Conservation (phyloP, 2,329 filamentous ascomycete species). For the Epichloe sibirici region DNA sequence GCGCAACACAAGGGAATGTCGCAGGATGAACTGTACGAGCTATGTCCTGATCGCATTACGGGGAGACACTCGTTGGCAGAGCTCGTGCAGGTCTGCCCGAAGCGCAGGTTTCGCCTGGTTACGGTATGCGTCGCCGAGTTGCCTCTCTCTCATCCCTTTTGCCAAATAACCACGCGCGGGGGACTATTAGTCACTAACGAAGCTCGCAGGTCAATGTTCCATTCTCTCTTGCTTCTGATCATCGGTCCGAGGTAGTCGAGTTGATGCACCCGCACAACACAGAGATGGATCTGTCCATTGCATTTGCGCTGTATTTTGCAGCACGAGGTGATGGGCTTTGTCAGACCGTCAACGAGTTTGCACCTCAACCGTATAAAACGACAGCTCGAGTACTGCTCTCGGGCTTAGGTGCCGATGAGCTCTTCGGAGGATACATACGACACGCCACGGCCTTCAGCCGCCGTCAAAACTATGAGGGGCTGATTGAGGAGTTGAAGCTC, state of each 20-base stretch:
- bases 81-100: conserved; percentile 54
- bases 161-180: no score
- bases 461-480: conserved; percentile 48
- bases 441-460: conserved; percentile 67
- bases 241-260: conserved; percentile 56
- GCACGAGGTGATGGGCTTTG: conserved; percentile 55
- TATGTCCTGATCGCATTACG: conserved; percentile 82
- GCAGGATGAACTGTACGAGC: conserved; percentile 49
- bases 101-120: conserved; percentile 70
- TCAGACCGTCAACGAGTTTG: conserved; percentile 16
- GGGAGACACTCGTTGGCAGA: conserved; percentile 72
- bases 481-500: conserved; percentile 71
- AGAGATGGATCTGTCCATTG: conserved; percentile 97
- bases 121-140: conserved; percentile 32
- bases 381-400: conserved; percentile 76
- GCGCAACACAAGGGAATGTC: conserved; percentile 33
- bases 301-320: conserved; percentile 88
- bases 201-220: conserved; percentile 58
- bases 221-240: conserved; percentile 58
- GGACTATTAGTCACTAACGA: background rate
- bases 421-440: conserved; percentile 86
- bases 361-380: conserved; percentile 43
- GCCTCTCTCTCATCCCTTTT: background rate
- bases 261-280: conserved; percentile 91
- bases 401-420: conserved; percentile 86